These are phyloP conservation scores for Trypanosoma conorhini DNA, from an alignment of 208 protist species.

Conservation along the genomic window DNA sequence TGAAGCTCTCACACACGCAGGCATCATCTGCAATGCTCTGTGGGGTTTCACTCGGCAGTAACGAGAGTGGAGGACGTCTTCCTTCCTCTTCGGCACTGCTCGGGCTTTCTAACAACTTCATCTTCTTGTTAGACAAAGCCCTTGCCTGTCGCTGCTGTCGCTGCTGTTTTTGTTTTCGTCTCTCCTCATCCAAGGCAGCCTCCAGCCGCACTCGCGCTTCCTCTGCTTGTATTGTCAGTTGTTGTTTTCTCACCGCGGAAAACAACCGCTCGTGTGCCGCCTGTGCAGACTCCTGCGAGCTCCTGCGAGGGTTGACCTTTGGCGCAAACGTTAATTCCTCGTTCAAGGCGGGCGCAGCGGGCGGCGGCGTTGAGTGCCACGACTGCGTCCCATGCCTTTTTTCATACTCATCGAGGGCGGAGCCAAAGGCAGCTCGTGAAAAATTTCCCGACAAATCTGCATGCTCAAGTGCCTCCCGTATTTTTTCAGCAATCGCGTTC, in stretches of 20 bases:
- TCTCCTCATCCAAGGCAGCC: slow-evolving; percentile 19
- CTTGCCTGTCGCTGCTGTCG: not conserved
- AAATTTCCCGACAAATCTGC: not conserved
- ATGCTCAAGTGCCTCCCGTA: slow-evolving; percentile 10
- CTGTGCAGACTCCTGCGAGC: slow-evolving; percentile 4
- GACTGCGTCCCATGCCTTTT: slow-evolving; percentile 13
- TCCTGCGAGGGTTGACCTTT: slow-evolving; percentile 24
- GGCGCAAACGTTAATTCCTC: slow-evolving; percentile 52
- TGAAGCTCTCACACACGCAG: not conserved
- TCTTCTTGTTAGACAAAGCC: not conserved
- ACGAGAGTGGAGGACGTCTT: not conserved
- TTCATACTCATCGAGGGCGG: slow-evolving; percentile 18
- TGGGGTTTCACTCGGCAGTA: not conserved
- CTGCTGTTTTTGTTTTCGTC: slow-evolving; percentile 20
- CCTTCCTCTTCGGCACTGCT: not conserved
- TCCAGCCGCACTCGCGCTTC: slow-evolving; percentile 43
- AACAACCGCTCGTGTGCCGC: slow-evolving; percentile 59
- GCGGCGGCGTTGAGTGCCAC: slow-evolving; percentile 26
- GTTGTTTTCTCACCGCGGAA: slow-evolving; percentile 36
- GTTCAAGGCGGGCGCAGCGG: slow-evolving; percentile 14
- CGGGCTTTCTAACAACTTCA: not conserved
- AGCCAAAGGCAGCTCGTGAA: slow-evolving; percentile 19
- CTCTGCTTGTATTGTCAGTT: slow-evolving; percentile 41
- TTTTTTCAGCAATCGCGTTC: slow-evolving; percentile 15
- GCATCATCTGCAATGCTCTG: not conserved